Percentiles rank a stretch among this genome's conserved stretches.
These are phyloP conservation scores for Globisporangium parvum DNA, from an alignment of 352 stramenopile genomes.

Conservation along the genomic window DNA sequence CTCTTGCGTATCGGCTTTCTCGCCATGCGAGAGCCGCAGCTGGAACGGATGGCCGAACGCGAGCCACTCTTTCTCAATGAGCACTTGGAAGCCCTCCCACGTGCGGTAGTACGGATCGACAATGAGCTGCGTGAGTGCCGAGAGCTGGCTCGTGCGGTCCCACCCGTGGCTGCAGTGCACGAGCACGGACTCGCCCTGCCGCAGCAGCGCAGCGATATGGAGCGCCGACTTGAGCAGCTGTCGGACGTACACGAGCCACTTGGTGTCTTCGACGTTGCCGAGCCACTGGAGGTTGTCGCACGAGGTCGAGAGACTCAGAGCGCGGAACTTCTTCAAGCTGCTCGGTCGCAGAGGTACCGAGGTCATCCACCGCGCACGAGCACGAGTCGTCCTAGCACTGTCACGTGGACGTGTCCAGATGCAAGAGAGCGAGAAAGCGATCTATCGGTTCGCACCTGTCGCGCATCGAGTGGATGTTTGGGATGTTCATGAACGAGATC, in stretches of 20 bases:
- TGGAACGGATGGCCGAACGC: conserved; percentile 82
- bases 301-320: conserved; percentile 66
- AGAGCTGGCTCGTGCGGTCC: conserved; percentile 90
- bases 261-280: conserved; percentile 92
- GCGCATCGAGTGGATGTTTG: conserved; percentile 98
- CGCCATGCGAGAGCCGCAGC: conserved; percentile 64
- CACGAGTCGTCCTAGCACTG: background rate
- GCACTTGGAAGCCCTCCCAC: conserved; percentile 70
- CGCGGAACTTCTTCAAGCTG: conserved; percentile 70
- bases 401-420: background rate
- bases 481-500: conserved; percentile 98
- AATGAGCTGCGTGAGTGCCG: conserved; percentile 58
- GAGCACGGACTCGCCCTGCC: conserved; percentile 78
- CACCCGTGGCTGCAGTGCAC: conserved; percentile 84
- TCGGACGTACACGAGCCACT: conserved; percentile 95
- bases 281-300: conserved; percentile 92
- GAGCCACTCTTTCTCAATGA: conserved; percentile 85
- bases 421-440: conserved; percentile 21
- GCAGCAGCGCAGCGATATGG: conserved; percentile 89
- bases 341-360: background rate
- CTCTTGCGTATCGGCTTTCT: conserved; percentile 75
- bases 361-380: background rate
- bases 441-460: conserved; percentile 71
- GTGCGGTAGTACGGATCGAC: conserved; percentile 78
- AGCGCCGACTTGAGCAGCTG: conserved; percentile 90